Base-by-base conservation (phyloP, 495 filamentous ascomycete genomes). In the Penicillium soppii region DNA sequence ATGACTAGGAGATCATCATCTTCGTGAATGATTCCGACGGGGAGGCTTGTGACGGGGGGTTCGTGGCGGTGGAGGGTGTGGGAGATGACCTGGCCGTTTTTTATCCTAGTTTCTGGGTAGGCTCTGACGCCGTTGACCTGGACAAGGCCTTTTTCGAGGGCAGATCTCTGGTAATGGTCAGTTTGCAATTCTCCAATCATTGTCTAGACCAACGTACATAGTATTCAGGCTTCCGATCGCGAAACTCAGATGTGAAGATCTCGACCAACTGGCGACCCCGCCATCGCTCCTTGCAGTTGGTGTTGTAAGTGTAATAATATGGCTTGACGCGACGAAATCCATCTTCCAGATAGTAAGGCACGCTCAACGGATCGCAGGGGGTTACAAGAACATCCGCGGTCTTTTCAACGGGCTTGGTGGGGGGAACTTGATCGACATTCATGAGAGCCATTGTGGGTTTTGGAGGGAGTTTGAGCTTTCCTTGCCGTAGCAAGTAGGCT, bases 11-110 rank as follows among this genome's bases (percentile, higher is more conserved):
- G 83, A 51, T 89, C 85, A 13, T 95, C 83, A 58, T 95, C 89
- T 69, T 98, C 94, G 65, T 95, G 86, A 30, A 97, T 82, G 36
- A 95, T 83, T 3, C 82, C 81, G 30, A 97, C 87, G 0, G 88
- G 80, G 10, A 86, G 74, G n/a, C 80, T 83, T 2, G 88, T 89
- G 20, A 96, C 87, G 5, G 94, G 94, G 3, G 94, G 95, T 67
- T 98, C 94, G 63, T 98, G 94, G 29, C 94, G 89, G 66, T 98
- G 94, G 46, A 94, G 79, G 5, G 91, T 97, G 66, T 98, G 94
- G 5, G 88, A 91, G 35, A 98, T 86, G 35, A 95, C 74, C 52
- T 96, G 88, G 47, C 89, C 89, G 63, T 92, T 90, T 61, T 83
- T 86, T 46, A 92, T 72, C 37, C 80, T 66, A 6, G 69, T 85